A percentile compares a stretch with the other conserved stretches of the same genome.
Conservation (phyloP, 148 eudicot genomes). For the Camellia lanceoleosa region DNA sequence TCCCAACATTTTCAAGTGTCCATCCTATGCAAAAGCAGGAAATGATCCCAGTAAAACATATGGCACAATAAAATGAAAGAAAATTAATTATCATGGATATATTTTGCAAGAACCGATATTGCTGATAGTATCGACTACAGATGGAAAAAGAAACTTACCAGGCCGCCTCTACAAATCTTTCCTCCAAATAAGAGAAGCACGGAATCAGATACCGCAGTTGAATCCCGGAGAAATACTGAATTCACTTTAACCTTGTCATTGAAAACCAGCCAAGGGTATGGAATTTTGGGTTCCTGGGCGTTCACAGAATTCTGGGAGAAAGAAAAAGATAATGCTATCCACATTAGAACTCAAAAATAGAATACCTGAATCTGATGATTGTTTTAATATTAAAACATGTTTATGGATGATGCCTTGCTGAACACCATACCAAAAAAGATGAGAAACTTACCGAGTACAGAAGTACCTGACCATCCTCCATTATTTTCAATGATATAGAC, state of each 20-base stretch:
- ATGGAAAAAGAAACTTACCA: constrained; percentile 39
- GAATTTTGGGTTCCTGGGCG: constrained; percentile 66
- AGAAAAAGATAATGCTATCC: neutral
- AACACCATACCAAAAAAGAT: constrained; percentile 11
- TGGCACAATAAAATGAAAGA: neutral
- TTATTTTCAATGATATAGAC: constrained; percentile 81
- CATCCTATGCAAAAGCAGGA: constrained; percentile 50
- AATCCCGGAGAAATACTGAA: constrained; percentile 85
- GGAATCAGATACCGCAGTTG: constrained; percentile 94
- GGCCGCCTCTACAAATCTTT: constrained; percentile 56
- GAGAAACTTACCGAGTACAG: constrained; percentile 58
- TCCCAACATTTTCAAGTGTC: constrained; percentile 90
- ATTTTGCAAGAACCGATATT: neutral
- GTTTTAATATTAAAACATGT: neutral
- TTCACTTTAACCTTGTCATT: constrained; percentile 96
- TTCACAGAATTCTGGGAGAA: constrained; percentile 76
- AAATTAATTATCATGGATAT: neutral
- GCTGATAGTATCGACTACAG: constrained; percentile 4
- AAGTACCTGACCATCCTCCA: constrained; percentile 98
- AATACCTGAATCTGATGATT: neutral
- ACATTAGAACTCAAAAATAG: constrained; percentile 5
- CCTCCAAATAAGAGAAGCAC: constrained; percentile 86
- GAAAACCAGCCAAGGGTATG: constrained; percentile 92
- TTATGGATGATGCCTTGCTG: neutral
- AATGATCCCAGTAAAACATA: neutral